Evolutionary conservation across 2,329 filamentous ascomycete genomes (phyloP), one percentile per base, ranked within the genome.

Genomic region (Aspergillus ochraceus): DNA sequence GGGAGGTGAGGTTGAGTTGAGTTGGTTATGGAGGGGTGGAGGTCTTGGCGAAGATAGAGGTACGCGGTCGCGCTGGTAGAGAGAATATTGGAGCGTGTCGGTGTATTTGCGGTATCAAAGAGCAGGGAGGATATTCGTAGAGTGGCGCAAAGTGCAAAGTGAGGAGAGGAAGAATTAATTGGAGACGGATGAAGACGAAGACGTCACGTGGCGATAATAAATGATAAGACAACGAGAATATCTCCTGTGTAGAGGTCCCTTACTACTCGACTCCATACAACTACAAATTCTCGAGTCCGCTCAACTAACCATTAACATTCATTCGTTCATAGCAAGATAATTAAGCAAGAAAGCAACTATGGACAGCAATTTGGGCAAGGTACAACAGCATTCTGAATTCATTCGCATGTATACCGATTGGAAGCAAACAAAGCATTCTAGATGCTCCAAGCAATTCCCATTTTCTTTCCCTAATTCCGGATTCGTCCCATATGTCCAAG

Each of bases 321-420:
- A 24, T 20, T 12, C 22, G 22, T 22, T 17, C 22, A 22, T 24
- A 22, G 20, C 5, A 22, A 47, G 24, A n/a, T n/a, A n/a, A 17
- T 4, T 36, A 29, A 29, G 26, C 26, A 29, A 29, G 26, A 46
- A 20, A 46, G 17, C n/a, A 46, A 19, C 5, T 22, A 46, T 46
- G 20, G 19, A 47, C 45, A 47, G 17, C 19, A 47, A 42, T 42
- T 42, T 42, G 36, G 14, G 14, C 12, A 12, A 42, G 36, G 36
- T 47, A 24, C 45, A 24, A 9, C 42, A 58, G 59, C 59, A 52
- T 61, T 62, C 65, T 62, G 55, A 58, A 54, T 52, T 64, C 39
- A 42, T 56, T 52, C 58, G 54, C 61, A 60, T 67, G 67, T 66
- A 68, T 69, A 68, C 62, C 63, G 55, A 64, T 55, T 42, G 5